Percentiles rank a stretch among this genome's conserved stretches.
These are phyloP conservation scores for Trichophyton mentagrophytes DNA, from an alignment of 2,329 filamentous ascomycete species.

Conservation along the genomic window DNA sequence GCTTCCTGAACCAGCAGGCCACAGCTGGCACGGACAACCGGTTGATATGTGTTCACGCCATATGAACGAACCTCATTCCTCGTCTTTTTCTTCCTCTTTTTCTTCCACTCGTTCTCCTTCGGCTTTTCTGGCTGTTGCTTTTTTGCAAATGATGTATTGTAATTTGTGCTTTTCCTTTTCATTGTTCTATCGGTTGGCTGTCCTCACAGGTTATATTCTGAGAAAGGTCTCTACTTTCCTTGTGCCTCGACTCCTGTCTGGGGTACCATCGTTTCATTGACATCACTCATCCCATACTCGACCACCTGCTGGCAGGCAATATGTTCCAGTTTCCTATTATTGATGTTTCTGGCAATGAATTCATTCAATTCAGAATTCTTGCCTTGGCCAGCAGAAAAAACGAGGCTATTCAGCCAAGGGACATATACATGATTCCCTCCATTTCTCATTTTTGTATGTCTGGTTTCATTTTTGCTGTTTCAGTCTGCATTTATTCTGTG, in stretches of 20 bases:
- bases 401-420: not conserved
- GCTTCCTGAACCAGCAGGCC: not conserved
- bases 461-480: not conserved
- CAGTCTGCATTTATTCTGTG: slow-evolving; percentile 4
- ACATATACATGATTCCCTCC: not conserved
- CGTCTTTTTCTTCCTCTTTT: not conserved
- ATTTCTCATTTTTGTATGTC: not conserved
- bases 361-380: not conserved
- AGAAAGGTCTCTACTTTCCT: not conserved
- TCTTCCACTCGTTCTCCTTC: not conserved
- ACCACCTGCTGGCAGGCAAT: slow-evolving; percentile 1
- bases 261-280: not conserved
- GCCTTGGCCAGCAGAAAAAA: not conserved
- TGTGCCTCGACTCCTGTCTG: not conserved
- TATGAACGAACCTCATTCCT: slow-evolving; percentile 1
- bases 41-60: not conserved
- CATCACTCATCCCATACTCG: not conserved
- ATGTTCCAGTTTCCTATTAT: not conserved
- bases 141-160: not conserved
- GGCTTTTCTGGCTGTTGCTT: not conserved
- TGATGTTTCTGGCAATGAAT: not conserved
- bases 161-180: not conserved
- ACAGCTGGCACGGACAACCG: not conserved
- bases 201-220: not conserved
- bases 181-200: not conserved